Percentiles rank a stretch among this genome's conserved stretches.
Conservation (phyloP, 768 basidiomycete species). For the Mycena leptocephala region DNA sequence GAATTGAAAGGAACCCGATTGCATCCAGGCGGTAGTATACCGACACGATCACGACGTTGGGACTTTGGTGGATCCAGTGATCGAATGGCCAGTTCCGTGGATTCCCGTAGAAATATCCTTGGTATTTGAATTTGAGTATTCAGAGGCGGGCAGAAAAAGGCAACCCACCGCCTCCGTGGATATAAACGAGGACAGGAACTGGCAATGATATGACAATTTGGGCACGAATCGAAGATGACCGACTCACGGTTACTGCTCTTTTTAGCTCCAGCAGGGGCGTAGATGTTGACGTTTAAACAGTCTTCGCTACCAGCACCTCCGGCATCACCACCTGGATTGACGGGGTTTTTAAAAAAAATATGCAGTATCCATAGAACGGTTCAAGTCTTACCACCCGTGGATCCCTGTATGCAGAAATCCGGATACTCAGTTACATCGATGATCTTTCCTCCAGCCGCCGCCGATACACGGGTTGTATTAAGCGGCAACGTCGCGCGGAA, state of each 20-base stretch:
- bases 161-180: slow-evolving; percentile 63
- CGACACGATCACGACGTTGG: slow-evolving; percentile 75
- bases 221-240: neutral
- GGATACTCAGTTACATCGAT: slow-evolving; percentile 72
- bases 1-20: slow-evolving; percentile 74
- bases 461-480: slow-evolving; percentile 60
- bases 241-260: slow-evolving; percentile 63
- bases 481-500: slow-evolving; percentile 70
- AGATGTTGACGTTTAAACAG: slow-evolving; percentile 79
- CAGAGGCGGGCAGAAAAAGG: neutral
- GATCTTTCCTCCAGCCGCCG: slow-evolving; percentile 53
- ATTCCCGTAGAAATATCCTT: slow-evolving; percentile 75
- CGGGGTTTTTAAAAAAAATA: neutral
- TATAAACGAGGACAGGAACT: slow-evolving; percentile 67
- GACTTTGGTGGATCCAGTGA: slow-evolving; percentile 75
- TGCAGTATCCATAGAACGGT: neutral
- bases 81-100: slow-evolving; percentile 79
- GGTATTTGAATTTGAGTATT: neutral
- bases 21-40: slow-evolving; percentile 77
- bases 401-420: slow-evolving; percentile 74
- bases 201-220: neutral
- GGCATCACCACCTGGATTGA: slow-evolving; percentile 62
- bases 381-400: slow-evolving; percentile 57
- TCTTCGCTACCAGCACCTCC: slow-evolving; percentile 80
- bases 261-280: slow-evolving; percentile 66